Evolutionary conservation across 2,329 filamentous ascomycete species (phyloP), one percentile per base, ranked within the genome.

Genomic region (Alternaria conjuncta): DNA sequence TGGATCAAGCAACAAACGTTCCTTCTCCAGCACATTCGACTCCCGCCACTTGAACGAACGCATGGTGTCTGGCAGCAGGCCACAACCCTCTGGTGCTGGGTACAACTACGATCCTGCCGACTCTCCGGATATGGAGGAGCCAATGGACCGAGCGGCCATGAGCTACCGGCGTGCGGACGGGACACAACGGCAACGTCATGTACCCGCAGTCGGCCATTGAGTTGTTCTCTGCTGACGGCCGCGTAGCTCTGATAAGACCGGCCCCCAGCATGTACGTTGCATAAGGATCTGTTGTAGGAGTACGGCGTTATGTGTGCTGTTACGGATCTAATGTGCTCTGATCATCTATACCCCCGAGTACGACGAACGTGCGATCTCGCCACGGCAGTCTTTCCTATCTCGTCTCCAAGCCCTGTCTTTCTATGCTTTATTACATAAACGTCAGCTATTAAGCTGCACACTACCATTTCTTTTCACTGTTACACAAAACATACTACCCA

Each of bases 121-220:
- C 50, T 73, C 67, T 36, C 77, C 78, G 12, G 81, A 83, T 59
- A 78, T 78, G 72, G 81, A 82, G 59, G 81, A 81, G 54, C 68
- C 77, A 51, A 73, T 78, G 78, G 72, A 80, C 54, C 68, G 75
- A 47, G 65, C 74, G 59, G 74, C 79, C 56, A 84, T 84, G 82
- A 80, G 77, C 65, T 85, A 85, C 67, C 78, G 82, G 45, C 79
- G 83, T 41, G 83, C 83, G 44, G 82, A 84, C 64, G 83, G 83
- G 57, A 81, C 79, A 10, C 75, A 78, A 58, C 75, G 78, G 55
- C 77, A 76, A 62, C 74, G 79, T 57, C 77, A 75, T 44, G 73
- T 80, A 12, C 78, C 78, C 25, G 75, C 78, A 56, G 67, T 78
- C n/a, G 71, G 68, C 51, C 69, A 72, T 45, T 79, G 54, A 59